Evolutionary conservation across 345 rosid species (phyloP), one percentile per base, ranked within the genome.

Genomic region (Isatis tinctoria): DNA sequence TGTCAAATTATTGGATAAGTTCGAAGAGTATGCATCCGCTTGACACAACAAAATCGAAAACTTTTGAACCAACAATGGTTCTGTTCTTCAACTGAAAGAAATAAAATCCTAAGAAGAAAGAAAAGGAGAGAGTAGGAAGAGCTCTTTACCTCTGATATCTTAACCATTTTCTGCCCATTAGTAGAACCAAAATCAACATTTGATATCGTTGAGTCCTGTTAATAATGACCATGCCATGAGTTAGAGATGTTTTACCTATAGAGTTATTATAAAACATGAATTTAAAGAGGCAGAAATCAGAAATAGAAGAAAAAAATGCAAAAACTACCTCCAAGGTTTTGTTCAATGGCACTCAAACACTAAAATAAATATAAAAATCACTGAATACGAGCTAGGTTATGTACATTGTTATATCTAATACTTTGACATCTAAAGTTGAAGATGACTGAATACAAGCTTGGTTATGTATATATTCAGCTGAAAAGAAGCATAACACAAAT

Each of bases 121-220:
- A 54, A 72, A 43, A 28, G 39, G 53, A 64, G 61, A 65, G 56
- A 51, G 62, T 32, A 35, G 57, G 60, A 52, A n/a, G 30, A 71
- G 69, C 74, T 44, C 43, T 84, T 83, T 67, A 94, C 99, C 97
- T 95, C 96, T 32, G 86, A 77, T 79, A 87, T 72, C 47, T 77
- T 86, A 63, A 92, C 81, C 68, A 52, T 81, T 81, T 79, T 87
- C 65, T 45, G 44, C 63, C 86, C 93, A 78, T 59, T 73, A 69
- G 82, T 84, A 72, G 82, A 83, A 74, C 99, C 99, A 86, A 92
- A 92, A 83, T 88, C 87, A 80, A 92, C 87, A 39, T 64, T 60
- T 41, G 91, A 80, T 53, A 64, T 67, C 26, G 77, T 75, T 28
- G 85, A 76, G 73, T 80, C 87, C 96, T 92, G 85, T 77, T 45